A percentile compares a stretch with the other conserved stretches of the same genome.
Evolutionary conservation across 495 filamentous ascomycete genomes (phyloP).

Genomic region (Neurospora sp.): DNA sequence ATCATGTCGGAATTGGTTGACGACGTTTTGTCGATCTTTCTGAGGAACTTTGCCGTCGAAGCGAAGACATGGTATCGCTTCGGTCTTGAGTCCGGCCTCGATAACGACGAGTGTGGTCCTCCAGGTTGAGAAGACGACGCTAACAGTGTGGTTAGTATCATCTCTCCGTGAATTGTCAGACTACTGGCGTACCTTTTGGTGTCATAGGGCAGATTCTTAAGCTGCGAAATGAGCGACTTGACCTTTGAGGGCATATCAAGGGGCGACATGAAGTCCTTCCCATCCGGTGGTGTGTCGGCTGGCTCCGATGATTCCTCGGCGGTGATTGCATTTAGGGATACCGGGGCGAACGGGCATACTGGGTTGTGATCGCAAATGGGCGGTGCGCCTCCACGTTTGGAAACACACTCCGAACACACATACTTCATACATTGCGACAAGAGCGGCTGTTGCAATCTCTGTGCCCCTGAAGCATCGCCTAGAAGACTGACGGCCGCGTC

Average conservation of each 20-base stretch:
- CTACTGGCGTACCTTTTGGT: conserved; percentile 17
- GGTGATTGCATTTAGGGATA: conserved; percentile 6
- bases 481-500: conserved; percentile 1
- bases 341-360: conserved; percentile 7
- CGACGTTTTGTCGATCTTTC: conserved; percentile 22
- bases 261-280: conserved; percentile 6
- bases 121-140: conserved; percentile 40
- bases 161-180: background rate
- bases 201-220: conserved; percentile 6
- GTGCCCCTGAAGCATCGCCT: background rate
- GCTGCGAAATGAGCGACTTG: conserved; percentile 12
- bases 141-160: background rate
- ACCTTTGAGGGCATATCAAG: conserved; percentile 17
- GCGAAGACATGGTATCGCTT: conserved; percentile 20
- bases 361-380: conserved; percentile 19
- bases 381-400: background rate
- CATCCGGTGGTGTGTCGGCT: background rate
- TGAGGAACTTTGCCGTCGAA: conserved; percentile 36
- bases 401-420: conserved; percentile 11
- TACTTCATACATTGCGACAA: conserved; percentile 15
- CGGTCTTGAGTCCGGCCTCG: conserved; percentile 22
- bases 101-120: conserved; percentile 33
- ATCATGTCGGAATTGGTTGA: conserved; percentile 25
- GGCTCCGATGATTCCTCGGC: background rate
- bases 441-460: background rate